phyloP scores from a whole-genome alignment of 306 rosid species.

The Fagus sylvatica region DNA sequence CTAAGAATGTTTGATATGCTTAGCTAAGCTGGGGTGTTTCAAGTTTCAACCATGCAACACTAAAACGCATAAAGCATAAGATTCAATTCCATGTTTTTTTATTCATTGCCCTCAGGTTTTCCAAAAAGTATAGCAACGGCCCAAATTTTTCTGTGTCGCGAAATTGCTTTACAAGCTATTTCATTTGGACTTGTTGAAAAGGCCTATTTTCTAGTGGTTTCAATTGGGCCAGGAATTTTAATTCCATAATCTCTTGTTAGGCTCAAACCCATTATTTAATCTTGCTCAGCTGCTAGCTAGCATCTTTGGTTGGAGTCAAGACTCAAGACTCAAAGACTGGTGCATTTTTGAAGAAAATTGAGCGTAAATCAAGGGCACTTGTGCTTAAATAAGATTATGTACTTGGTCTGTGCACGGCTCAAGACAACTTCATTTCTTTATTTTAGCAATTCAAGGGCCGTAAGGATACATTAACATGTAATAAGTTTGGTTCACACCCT shows the following conservation, averaged over 20 bases:
- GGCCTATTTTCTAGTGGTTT: neutral
- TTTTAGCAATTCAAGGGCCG: conserved; percentile 29
- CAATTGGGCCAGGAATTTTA: neutral
- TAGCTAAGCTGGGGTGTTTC: too few relatives aligned
- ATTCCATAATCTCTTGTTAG: neutral
- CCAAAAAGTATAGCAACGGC: neutral
- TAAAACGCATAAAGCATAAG: too few relatives aligned
- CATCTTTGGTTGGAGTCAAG: neutral
- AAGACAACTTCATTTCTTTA: conserved; percentile 21
- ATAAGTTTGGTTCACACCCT: neutral
- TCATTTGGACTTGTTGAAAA: neutral
- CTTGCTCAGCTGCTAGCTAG: neutral
- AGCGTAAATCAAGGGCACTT: conserved; percentile 10
- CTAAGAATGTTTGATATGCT: too few relatives aligned
- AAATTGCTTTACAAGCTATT: neutral
- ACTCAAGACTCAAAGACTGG: neutral
- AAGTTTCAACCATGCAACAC: too few relatives aligned
- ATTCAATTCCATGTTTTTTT: too few relatives aligned
- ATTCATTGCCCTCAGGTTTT: neutral
- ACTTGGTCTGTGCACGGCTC: conserved; percentile 26
- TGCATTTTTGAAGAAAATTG: neutral
- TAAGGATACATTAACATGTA: conserved; percentile 2
- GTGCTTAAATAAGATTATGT: neutral
- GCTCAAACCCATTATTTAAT: neutral
- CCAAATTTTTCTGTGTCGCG: neutral